Base-by-base conservation (phyloP, 208 protist genomes). In the Leishmania gerbilli region DNA sequence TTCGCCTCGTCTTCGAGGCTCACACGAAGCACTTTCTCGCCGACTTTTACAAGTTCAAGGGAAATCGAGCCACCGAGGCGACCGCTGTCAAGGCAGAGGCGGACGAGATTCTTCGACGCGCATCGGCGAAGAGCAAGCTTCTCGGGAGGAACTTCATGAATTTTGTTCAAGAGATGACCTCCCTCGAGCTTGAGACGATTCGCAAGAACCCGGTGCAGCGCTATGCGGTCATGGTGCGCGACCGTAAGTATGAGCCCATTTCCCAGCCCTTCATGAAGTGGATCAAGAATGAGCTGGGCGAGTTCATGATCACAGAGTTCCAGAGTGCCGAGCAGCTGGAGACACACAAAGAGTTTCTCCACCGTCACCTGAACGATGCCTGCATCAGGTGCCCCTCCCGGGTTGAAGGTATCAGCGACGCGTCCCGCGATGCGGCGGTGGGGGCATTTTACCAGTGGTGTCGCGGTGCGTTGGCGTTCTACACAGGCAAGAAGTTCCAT, bases 131-230 rank as follows among this genome's bases (percentile, higher is more conserved):
- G 87, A 91, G 91, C 76, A 97, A 97, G 77, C 87, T 96, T 42
- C 86, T 96, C 3, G 94, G 94, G 17, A 85, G 87, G 68, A 92
- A 90, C 74, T 97, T 97, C 76, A 95, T 96, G 94, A 95, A 96
- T 69, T 97, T 97, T 83, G 88, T 96, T 21, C 91, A 97, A 84
- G 92, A 97, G 76, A 97, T 96, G 94, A 97, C 91, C 24, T 92
- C 92, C 9, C 82, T 95, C 42, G 94, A 97, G 84, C 86, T 97
- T 55, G 94, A 97, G 74, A 93, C 89, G 11, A 91, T 97, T 58
- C 91, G 94, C 11, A 94, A 96, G 81, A 97, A 96, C 77, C 94
- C 92, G n/a, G 86, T 94, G 24, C 94, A 97, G 80, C 91, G 92
- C 34, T 94, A 97, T 76, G 86, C 83, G 24, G 87, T 97, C 8